Evolutionary conservation across 1,139 yeast species (phyloP), one percentile per base, ranked within the genome.

Genomic region (Chernovozyma aurita): DNA sequence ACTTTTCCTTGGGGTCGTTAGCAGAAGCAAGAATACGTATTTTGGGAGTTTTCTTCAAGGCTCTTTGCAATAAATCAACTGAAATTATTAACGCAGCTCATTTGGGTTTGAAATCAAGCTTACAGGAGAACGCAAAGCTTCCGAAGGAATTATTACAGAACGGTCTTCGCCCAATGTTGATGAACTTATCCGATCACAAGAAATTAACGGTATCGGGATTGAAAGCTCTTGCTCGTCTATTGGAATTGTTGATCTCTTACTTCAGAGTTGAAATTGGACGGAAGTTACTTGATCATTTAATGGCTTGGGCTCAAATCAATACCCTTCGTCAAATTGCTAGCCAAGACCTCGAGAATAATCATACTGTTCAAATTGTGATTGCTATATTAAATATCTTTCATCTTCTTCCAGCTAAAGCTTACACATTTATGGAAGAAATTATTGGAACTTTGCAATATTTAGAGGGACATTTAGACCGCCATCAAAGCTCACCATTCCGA

Each of bases 181-280:
- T 90, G 90, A 92, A 92, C 49, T 65, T 94, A 29, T 86, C 97
- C 0, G 98, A 94, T 49, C 95, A 88, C 56, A 88, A 87, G 55
- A 81, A 90, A 40, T 67, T 94, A 35, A 86, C 96, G 0, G 94
- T 87, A 1, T 75, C 88, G 1, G 97, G 97, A 1, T 66, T 94
- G 18, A 96, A 90, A 52, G 97, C 97, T 0, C 66, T 94, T 25
- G 95, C 97, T 1, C 71, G 95, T 34, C 68, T 94, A 24, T 68
- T 94, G 36, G 97, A 92, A 52, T 66, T 94, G 18, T 69, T 94
- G 47, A 88, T 92, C 27, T 86, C 95, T 2, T 92, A 94, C 52
- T 94, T 94, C 66, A 84, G 95, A 55, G 97, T 92, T 17, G 99
- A 94, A 57, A 92, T 94, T 47, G 99, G 99, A 24, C 76, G 90